Conservation (phyloP, 2,329 filamentous ascomycete species). For the Shiraia bambusicola region DNA sequence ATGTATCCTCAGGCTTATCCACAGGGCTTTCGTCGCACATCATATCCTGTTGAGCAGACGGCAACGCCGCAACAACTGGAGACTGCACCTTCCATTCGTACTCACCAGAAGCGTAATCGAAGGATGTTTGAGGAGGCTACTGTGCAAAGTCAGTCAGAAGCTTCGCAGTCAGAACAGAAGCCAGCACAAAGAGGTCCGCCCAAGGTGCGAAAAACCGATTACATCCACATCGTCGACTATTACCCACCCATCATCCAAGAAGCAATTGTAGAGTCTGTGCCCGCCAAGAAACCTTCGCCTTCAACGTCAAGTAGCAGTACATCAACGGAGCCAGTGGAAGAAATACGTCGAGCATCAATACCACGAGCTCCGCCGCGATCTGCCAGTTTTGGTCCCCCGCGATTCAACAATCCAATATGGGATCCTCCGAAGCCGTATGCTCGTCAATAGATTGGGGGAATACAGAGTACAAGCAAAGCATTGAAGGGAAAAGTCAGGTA, state of each 20-base stretch:
- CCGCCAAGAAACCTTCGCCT: conserved; percentile 3
- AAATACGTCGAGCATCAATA: conserved; percentile 24
- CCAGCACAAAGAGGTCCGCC: background rate
- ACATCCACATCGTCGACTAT: conserved; percentile 24
- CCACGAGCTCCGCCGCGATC: conserved; percentile 13
- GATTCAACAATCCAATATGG: conserved; percentile 7
- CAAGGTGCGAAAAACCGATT: conserved; percentile 14
- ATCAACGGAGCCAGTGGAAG: conserved; percentile 13
- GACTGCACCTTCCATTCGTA: conserved; percentile 3
- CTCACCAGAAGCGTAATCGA: conserved; percentile 4
- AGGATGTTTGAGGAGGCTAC: conserved; percentile 1
- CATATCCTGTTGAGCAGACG: background rate
- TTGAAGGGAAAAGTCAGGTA: conserved; percentile 17
- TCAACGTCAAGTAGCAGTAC: conserved; percentile 14
- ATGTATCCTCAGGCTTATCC: background rate
- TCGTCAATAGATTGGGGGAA: conserved; percentile 13
- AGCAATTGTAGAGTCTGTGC: conserved; percentile 8
- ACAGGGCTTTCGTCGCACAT: background rate
- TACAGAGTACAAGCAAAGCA: background rate
- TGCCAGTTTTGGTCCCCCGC: conserved; percentile 4
- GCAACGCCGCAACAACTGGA: background rate
- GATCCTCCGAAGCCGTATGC: conserved; percentile 13
- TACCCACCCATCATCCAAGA: conserved; percentile 21
- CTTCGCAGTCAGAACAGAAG: background rate
- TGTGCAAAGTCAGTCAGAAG: background rate